Base-by-base conservation (phyloP, 352 stramenopile genomes). In the Thalassiosira sp. region DNA sequence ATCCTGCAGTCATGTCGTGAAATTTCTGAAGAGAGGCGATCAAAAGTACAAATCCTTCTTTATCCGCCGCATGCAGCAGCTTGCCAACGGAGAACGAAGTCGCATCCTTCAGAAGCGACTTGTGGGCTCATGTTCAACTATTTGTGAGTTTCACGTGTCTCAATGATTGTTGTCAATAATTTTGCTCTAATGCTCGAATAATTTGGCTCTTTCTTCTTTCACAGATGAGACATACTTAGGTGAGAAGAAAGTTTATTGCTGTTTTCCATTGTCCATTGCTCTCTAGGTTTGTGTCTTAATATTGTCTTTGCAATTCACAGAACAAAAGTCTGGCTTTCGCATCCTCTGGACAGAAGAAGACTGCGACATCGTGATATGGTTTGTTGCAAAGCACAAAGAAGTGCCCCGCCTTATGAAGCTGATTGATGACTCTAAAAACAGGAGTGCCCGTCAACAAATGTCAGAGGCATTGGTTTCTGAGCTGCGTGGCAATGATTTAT, bases 371-470 rank as follows among this genome's bases (percentile, higher is more conserved):
- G 58, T 67, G 3, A 16, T 67, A 1, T 67, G 58, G 58, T 67
- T 57, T 37, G 43, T 67, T 48, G 65, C 74, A 5, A 82, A 86
- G 25, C 82, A 89, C 31, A 72, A 89, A 11, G 51, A 49, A 43
- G 82, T 90, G 0, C 85, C 78, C 7, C 74, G 81, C 0, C 58
- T 83, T 0, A 72, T 79, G 48, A 64, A 66, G 28, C 33, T 88
- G 16, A 90, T 90, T 65, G 84, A 88, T 52, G 79, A 89, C 54
- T 24, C 81, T 16, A 76, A 86, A 74, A 85, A 66, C 28, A 56
- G 84, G 18, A 85, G 46, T 52, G 49, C 68, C 20, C 56, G 79
- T 2, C 62, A 88, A 48, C 42, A 72, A 24, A 46, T 76, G 20
- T 60, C 70, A 16, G 16, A 46, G 35, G 51, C 11, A 8, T 48